Base-by-base conservation (phyloP, 257 asterid genomes). In the Knoxia roxburghii region DNA sequence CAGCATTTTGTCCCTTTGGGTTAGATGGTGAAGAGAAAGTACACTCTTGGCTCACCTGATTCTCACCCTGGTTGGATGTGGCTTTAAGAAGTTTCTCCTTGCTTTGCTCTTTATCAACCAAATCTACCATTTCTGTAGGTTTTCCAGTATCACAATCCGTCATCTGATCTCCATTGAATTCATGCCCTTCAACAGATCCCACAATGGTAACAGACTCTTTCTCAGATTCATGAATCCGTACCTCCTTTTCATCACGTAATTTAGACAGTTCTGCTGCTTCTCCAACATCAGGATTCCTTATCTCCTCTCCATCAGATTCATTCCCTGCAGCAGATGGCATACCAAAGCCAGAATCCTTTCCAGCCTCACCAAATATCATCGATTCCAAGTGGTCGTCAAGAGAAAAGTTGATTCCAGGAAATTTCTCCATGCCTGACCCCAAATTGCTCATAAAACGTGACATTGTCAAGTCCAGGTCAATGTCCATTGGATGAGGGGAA, bases 351-450 rank as follows among this genome's bases (percentile, higher is more conserved):
- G 61, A 76, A 64, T 70, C 82, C 7, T 76, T 68, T 63, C 79
- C 92, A 55, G 57, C 72, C 51, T 79, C 86, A 48, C 70, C 90
- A 73, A 84, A 74, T 48, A 71, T 59, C 81, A 76, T 72, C 50
- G 82, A 87, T 67, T 89, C 92, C 80, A 82, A 62, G 62, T 79
- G 70, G 71, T 87, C 87, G 56, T 78, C 89, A 39, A 85, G 76
- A 35, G 81, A 77, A 73, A 73, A 77, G 58, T 68, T 64, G 63
- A 80, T 63, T 71, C 78, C 83, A 60, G 68, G 73, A 65, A 79
- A 77, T 33, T 65, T 69, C 68, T 80, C 89, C 67, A 72, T 11
- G 65, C 77, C 69, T 46, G 80, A 68, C 67, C 73, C 73, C 41
- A 77, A 77, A 49, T 67, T 69, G 69, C 60, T 74, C 46, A 21